These are phyloP conservation scores for Pseudopyricularia javanii DNA, from an alignment of 2,329 filamentous ascomycete genomes.

Conservation along the genomic window DNA sequence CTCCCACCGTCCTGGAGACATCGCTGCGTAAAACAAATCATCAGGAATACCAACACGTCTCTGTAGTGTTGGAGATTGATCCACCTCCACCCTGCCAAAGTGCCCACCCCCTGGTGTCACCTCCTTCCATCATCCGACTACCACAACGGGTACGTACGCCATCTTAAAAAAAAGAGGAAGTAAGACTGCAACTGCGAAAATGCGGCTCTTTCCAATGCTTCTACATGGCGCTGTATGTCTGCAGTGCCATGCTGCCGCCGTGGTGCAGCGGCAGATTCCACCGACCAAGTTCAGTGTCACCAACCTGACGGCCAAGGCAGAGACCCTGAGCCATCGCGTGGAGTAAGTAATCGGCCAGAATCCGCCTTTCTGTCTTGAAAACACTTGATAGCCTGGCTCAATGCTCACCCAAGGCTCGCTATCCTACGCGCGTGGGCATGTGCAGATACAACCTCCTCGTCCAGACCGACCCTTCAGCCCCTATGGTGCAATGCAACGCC, in stretches of 20 bases:
- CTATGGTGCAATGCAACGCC: not conserved
- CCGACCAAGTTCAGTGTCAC: not conserved
- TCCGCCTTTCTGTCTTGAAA: too few species aligned
- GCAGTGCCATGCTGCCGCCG: not conserved
- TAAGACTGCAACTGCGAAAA: not conserved
- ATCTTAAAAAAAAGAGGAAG: not conserved
- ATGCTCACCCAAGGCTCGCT: not conserved
- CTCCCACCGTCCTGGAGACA: too few species aligned
- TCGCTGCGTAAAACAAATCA: too few species aligned
- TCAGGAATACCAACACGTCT: too few species aligned
- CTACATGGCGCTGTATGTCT: not conserved
- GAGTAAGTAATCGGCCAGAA: not conserved
- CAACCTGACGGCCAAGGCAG: not conserved
- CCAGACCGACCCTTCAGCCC: not conserved
- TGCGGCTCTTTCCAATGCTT: not conserved
- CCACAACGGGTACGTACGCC: not conserved
- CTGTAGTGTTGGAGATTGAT: too few species aligned
- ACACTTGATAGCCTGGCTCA: not conserved
- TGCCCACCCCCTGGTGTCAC: too few species aligned
- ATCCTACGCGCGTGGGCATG: not conserved
- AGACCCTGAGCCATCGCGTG: not conserved
- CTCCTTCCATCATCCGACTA: not conserved
- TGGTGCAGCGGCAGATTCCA: not conserved
- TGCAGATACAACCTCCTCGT: conserved; percentile 1
- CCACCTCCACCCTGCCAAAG: too few species aligned